Conservation (phyloP, 176 grass and related monocot species). For the Lolium perenne region DNA sequence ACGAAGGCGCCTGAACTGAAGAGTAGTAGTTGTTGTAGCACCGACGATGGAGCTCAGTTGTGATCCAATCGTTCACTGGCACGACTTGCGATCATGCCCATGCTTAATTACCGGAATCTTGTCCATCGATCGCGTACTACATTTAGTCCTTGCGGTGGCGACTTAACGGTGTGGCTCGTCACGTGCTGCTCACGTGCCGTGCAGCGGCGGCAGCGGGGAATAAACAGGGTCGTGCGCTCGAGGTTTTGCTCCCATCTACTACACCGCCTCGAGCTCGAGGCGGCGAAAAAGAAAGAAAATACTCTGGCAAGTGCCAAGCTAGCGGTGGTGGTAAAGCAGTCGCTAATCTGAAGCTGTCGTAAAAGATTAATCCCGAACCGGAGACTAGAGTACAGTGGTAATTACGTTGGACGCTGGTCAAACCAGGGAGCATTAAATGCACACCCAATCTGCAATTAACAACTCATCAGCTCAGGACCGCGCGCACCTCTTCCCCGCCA, state of each 20-base stretch:
- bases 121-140: neutral
- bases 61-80: neutral
- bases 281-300: neutral
- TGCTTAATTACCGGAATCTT: neutral
- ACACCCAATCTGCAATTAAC: neutral
- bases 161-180: neutral
- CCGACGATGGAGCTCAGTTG: neutral
- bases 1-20: too few relatives aligned
- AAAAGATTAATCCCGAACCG: neutral
- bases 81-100: neutral
- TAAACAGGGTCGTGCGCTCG: neutral
- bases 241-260: neutral
- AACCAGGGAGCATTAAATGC: constrained; percentile 6
- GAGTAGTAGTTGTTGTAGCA: neutral
- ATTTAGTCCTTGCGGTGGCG: neutral
- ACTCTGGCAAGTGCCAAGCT: neutral
- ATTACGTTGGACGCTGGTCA: neutral
- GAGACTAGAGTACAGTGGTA: too few relatives aligned
- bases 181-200: neutral
- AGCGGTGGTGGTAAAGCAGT: neutral
- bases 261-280: neutral
- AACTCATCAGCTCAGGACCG: neutral
- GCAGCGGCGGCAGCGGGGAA: neutral
- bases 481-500: constrained; percentile 20
- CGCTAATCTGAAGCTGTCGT: neutral